phyloP scores from a whole-genome alignment of 2,329 filamentous ascomycete species.

The Aspergillus udagawae region DNA sequence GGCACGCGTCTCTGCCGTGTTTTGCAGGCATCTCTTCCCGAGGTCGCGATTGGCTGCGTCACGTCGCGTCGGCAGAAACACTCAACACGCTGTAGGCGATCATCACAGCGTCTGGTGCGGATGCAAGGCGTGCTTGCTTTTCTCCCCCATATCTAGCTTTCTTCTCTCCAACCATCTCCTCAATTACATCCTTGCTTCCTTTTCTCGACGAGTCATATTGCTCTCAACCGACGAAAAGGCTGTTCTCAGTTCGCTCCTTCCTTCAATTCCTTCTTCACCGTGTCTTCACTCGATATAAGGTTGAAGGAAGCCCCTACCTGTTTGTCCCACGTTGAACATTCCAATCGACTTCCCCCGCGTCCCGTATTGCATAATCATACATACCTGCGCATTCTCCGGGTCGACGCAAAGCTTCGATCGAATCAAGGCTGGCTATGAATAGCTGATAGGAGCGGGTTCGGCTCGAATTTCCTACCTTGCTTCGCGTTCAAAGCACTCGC shows the following conservation, averaged over 20 bases:
- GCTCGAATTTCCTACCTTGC: constrained; percentile 9
- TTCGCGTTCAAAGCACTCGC: constrained; percentile 6
- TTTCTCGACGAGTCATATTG: constrained; percentile 4
- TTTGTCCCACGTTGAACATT: constrained; percentile 25
- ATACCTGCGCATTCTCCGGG: constrained; percentile 28
- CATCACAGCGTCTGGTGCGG: constrained; percentile 25
- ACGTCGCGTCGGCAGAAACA: constrained; percentile 35
- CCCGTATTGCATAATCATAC: constrained; percentile 22
- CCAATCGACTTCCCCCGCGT: constrained; percentile 22
- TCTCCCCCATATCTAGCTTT: constrained; percentile 4
- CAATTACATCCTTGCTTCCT: constrained; percentile 11
- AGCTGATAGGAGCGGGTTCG: constrained; percentile 10
- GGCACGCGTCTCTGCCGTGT: constrained; percentile 25
- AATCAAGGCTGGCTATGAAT: constrained; percentile 13
- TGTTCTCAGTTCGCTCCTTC: constrained; percentile 13
- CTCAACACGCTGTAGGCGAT: constrained; percentile 26
- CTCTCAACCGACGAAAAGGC: not conserved
- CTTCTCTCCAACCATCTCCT: constrained; percentile 17
- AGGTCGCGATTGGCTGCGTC: constrained; percentile 34
- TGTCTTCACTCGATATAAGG: not conserved
- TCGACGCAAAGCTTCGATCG: constrained; percentile 23
- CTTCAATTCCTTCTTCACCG: constrained; percentile 6
- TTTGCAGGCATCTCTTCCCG: constrained; percentile 16
- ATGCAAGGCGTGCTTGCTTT: constrained; percentile 31
- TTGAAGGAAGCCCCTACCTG: not conserved